A percentile compares a stretch with the other conserved stretches of the same genome.
Evolutionary conservation across 208 protist genomes (phyloP).

Genomic region (Tetramitus jugosus): DNA sequence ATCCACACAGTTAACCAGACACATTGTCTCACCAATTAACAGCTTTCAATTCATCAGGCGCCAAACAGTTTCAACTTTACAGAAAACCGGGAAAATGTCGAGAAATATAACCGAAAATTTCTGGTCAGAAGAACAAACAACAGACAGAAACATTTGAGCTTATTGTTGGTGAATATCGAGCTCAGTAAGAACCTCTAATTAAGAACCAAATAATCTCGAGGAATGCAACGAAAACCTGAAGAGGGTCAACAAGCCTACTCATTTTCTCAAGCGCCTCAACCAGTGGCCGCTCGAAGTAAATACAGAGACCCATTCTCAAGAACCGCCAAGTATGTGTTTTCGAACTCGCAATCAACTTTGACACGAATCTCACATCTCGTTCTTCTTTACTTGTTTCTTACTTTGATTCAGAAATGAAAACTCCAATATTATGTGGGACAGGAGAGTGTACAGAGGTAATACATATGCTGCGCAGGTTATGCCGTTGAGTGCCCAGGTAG

Average conservation of each 20-base stretch:
- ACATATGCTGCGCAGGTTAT: conserved; percentile 79
- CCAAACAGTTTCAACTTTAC: too few relatives aligned
- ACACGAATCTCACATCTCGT: too few relatives aligned
- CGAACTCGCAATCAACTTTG: too few relatives aligned
- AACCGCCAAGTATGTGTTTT: background rate
- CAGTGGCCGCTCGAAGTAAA: background rate
- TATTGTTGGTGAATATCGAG: background rate
- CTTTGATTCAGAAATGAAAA: too few relatives aligned
- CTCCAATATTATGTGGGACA: conserved; percentile 86
- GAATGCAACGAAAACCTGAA: background rate
- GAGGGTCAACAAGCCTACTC: background rate
- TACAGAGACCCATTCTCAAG: conserved; percentile 7
- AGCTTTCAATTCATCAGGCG: too few relatives aligned
- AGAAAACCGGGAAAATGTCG: too few relatives aligned
- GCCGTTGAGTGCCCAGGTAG: conserved; percentile 54
- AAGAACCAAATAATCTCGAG: background rate
- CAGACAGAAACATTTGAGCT: background rate
- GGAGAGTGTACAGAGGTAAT: conserved; percentile 82
- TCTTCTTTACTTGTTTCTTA: too few relatives aligned
- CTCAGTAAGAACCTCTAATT: background rate
- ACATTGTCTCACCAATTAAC: too few relatives aligned
- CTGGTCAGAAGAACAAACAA: background rate
- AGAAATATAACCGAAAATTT: background rate
- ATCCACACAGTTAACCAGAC: background rate
- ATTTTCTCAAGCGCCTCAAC: background rate